Evolutionary conservation across 1,139 yeast species (phyloP), one percentile per base, ranked within the genome.

Genomic region (Saccharomyces pastorianus): DNA sequence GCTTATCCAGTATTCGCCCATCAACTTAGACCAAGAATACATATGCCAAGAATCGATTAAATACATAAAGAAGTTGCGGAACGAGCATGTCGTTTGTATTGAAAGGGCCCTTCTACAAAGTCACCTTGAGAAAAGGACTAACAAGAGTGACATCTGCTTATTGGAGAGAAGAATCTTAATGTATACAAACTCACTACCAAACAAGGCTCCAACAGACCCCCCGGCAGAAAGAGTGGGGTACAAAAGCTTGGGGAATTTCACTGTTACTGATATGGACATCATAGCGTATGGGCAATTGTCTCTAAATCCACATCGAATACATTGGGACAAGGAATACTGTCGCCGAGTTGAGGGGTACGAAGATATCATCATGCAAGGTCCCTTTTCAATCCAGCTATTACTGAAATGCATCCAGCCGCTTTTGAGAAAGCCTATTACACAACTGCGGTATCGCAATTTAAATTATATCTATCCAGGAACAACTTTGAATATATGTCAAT

Each of bases 241-340:
- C 4, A 34, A 6, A n/a, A 34, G 9, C 9, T 14, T 34, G 28
- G 49, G 56, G 47, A 26, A 34, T 28, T 55, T 59, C 49, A 51
- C 54, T 6, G 53, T 64, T 48, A 41, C 55, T 2, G 70, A 65
- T 26, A 49, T 63, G 44, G 62, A 75, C 47, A 68, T 82, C 20
- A 74, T 84, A 62, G 73, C 89, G 57, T 88, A 83, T 70, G 83
- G 93, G 48, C 84, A 86, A 38, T 69, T 91, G 54, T 84, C 95
- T 0, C 82, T 82, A 71, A 93, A 93, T 66, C 76, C 93, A 4
- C 99, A 93, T 68, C 78, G 79, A 55, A 88, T 93, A 47, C 99
- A 93, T 68, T 82, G 82, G 66, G 88, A 88, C 64, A 69, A 70
- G 1, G 62, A 61, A 0, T 88, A 88, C 64, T 76, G 87, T 28